Evolutionary conservation across 805 yeast species (phyloP).

Genomic region (Limtongia smithiae): DNA sequence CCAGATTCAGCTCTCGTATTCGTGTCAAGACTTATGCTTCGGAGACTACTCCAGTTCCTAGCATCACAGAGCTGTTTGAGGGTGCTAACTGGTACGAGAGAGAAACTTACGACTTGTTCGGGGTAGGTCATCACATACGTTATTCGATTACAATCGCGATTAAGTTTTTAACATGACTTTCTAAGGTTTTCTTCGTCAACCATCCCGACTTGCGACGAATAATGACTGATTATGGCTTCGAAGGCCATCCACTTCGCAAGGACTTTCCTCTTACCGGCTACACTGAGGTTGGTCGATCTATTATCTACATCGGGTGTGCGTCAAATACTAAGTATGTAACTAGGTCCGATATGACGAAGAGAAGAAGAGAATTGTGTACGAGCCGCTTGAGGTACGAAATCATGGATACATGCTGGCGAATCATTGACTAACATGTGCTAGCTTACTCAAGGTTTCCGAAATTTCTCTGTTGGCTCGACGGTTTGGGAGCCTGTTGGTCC

Average conservation of each 20-base stretch:
- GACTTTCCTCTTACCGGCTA: conserved; percentile 92
- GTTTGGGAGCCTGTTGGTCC: conserved; percentile 92
- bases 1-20: conserved; percentile 80
- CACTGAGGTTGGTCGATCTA: conserved; percentile 49
- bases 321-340: neutral
- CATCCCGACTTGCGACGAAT: conserved; percentile 88
- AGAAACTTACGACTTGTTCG: conserved; percentile 83
- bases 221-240: conserved; percentile 88
- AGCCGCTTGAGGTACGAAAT: conserved; percentile 61
- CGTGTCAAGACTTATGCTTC: conserved; percentile 85
- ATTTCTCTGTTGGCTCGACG: conserved; percentile 81
- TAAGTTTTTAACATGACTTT: neutral
- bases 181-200: conserved; percentile 65
- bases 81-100: conserved; percentile 92
- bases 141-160: neutral
- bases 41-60: conserved; percentile 78
- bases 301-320: neutral
- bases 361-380: conserved; percentile 83
- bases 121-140: conserved; percentile 38
- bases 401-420: neutral
- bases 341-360: conserved; percentile 81
- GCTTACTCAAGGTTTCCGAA: conserved; percentile 88
- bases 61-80: conserved; percentile 63
- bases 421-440: neutral
- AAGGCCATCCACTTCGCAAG: conserved; percentile 86